A percentile compares a stretch with the other conserved stretches of the same genome.
Evolutionary conservation across 192 early-diverging fungal genomes (phyloP).

Genomic region (Oehlia diaphana): DNA sequence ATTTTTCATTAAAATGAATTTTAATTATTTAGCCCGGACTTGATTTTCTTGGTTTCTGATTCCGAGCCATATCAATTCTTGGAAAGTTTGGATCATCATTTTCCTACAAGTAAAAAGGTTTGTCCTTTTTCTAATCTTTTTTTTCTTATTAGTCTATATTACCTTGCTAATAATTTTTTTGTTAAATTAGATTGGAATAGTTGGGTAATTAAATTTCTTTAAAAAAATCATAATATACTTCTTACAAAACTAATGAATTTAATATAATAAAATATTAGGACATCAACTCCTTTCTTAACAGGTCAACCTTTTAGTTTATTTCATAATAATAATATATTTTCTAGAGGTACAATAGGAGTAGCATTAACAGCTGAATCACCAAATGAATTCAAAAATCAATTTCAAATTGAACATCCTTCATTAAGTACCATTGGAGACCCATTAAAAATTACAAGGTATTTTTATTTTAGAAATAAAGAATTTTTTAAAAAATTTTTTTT

Average conservation of each 20-base stretch:
- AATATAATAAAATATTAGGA: neutral
- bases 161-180: neutral
- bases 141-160: neutral
- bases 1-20: neutral
- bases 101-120: slow-evolving; percentile 40
- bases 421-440: slow-evolving; percentile 46
- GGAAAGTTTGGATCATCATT: slow-evolving; percentile 50
- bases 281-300: slow-evolving; percentile 58
- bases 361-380: slow-evolving; percentile 28
- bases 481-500: too few species aligned
- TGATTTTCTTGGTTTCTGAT: slow-evolving; percentile 46
- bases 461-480: neutral
- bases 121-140: neutral
- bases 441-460: slow-evolving; percentile 51
- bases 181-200: slow-evolving; percentile 38
- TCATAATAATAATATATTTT: slow-evolving; percentile 40
- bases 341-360: slow-evolving; percentile 52
- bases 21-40: neutral
- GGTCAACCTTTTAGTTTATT: slow-evolving; percentile 53
- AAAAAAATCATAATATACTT: neutral
- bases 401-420: slow-evolving; percentile 39
- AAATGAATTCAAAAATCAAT: neutral
- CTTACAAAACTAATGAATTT: neutral
- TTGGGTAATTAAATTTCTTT: slow-evolving; percentile 28
- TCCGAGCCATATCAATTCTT: slow-evolving; percentile 53